Evolutionary conservation across 768 basidiomycete genomes (phyloP), one percentile per base, ranked within the genome.

Genomic region (Kwoniella dendrophila): DNA sequence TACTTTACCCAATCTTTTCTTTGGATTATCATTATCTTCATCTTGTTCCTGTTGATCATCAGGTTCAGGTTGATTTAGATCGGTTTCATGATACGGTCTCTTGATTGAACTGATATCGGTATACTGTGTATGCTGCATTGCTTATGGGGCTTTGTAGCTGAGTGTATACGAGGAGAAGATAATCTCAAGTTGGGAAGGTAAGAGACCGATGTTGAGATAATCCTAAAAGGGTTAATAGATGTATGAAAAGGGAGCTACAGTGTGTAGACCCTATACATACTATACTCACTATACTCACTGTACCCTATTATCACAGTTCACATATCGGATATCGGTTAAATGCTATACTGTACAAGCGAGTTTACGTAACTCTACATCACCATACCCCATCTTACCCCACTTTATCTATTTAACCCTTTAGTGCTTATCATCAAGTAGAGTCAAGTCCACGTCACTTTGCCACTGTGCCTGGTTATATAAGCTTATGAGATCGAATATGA

Each of bases 1-100:
- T 8, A 65, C 63, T 36, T 59, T 50, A n/a, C 48, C 51, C 11
- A 65, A 54, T 51, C 59, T 58, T 6, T 58, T 29, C 32, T 54
- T 60, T 2, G 59, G 43, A 24, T 50, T 52, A 29, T 30, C 50
- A 27, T 54, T 47, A 10, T 38, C 47, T 14, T 49, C 45, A 18
- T 58, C 33, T 12, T 45, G 43, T 5, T 47, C 16, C 33, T 26
- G 30, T 20, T 33, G 45, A 8, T 45, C 14, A 16, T 33, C 30
- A 18, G 33, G 32, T 24, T 47, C 14, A 20, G 12, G 33, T 20
- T 50, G 57, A 18, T 43, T 14, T 32, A 20, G 22, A 26, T 34
- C 40, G 24, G 14, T 26, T 27, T 32, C 22, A n/a, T 30, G 11
- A 16, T 29, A 43, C 24, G 55, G 44, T 45, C 43, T 32, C 26